Base-by-base conservation (phyloP, 139 green algal species). In the Mychonastes homosphaera region DNA sequence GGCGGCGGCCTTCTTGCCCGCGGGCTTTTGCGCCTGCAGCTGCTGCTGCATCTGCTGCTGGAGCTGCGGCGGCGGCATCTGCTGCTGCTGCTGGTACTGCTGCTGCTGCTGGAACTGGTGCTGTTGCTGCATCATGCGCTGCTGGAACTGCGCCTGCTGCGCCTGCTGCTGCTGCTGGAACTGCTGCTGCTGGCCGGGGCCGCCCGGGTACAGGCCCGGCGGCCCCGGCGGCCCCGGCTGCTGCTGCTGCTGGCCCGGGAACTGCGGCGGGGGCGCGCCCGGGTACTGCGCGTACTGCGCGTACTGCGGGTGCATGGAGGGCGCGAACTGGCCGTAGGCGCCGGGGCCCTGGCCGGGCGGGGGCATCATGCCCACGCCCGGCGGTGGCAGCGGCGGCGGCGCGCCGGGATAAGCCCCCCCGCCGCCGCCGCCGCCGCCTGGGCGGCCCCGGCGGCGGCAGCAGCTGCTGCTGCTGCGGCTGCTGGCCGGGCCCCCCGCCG, bases 361-460 rank as follows among this genome's bases (percentile, higher is more conserved):
- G 1, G 40, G 56, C 43, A 63, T 45, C 56, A 63, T 63, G 16
- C 55, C 41, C 30, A 41, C 29, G n/a, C n/a, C n/a, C n/a, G n/a
- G n/a, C n/a, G n/a, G n/a, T n/a, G n/a, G n/a, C n/a, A n/a, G n/a
- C n/a, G n/a, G n/a, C n/a, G 12, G 12, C 21, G 38, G 38, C 26
- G 36, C 36, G 6, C 38, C 53, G 23, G 21, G 24, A 21, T 54
- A 21, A 15, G 15, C 15, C 47, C 10, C 47, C 21, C 29, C 30
- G 50, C 28, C 18, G 50, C 50, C 8, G 50, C 50, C 29, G 66
- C 49, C 52, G 65, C 43, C 64, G 58, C 36, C 69, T 72, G 41
- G 50, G 48, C 44, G 19, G 34, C 38, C 24, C 43, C 29, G 8
- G 46, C 41, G 26, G 35, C 21, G 47, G 53, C 61, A 48, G 63